Evolutionary conservation across 139 green algal species (phyloP).

Genomic region (Coccomyxa sp.): DNA sequence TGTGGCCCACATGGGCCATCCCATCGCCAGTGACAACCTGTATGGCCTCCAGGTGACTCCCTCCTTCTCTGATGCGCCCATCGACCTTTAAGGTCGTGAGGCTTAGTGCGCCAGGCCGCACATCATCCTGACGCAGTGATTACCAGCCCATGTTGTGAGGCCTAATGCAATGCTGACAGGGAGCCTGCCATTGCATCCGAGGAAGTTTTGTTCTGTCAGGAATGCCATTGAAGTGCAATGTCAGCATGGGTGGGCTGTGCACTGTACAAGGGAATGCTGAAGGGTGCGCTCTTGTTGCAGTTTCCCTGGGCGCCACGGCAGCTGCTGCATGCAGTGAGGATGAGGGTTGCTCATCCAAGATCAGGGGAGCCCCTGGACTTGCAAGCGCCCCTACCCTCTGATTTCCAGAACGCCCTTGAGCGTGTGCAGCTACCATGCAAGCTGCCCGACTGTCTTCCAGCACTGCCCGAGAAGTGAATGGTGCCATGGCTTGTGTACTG

Average conservation of each 20-base stretch:
- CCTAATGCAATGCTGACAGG: too few species aligned
- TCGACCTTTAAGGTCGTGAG: too few species aligned
- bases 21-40: conserved; percentile 66
- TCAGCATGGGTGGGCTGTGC: too few species aligned
- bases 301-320: conserved; percentile 58
- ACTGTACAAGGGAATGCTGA: neutral
- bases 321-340: conserved; percentile 56
- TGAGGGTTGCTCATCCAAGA: conserved; percentile 44
- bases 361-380: conserved; percentile 36
- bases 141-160: too few species aligned
- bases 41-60: conserved; percentile 50
- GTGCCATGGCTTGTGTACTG: too few species aligned
- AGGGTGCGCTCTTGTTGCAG: conserved; percentile 1
- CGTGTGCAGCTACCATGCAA: neutral
- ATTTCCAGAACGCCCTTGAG: conserved; percentile 46
- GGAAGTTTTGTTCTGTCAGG: too few species aligned
- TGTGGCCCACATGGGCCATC: conserved; percentile 52
- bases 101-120: too few species aligned
- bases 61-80: too few species aligned
- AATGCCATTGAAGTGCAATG: too few species aligned
- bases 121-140: too few species aligned
- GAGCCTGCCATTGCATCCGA: too few species aligned
- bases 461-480: too few species aligned
- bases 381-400: conserved; percentile 49
- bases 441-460: neutral